Percentiles rank a stretch among this genome's conserved stretches.
These are phyloP conservation scores for Mycothermus thermophilus DNA, from an alignment of 495 filamentous ascomycete species.

Conservation along the genomic window DNA sequence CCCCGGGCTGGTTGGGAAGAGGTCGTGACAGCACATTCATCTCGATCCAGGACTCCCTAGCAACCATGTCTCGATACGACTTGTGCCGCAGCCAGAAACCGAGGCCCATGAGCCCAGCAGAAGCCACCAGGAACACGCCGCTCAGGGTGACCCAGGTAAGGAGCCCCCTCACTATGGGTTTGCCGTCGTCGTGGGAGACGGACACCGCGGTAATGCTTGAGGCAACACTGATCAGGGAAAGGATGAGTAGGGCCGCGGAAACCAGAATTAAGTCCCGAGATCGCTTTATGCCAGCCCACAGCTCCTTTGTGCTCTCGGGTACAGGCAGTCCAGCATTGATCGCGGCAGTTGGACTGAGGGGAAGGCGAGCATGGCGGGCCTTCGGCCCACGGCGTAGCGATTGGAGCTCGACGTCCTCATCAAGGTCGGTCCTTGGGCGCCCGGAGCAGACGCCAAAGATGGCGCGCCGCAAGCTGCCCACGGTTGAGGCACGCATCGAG, in stretches of 20 bases:
- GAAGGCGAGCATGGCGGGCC: conserved; percentile 7
- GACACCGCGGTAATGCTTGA: conserved; percentile 7
- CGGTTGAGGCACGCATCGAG: no score
- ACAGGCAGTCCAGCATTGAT: neutral
- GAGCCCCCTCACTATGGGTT: neutral
- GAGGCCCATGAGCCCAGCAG: conserved; percentile 1
- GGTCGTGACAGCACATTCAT: conserved; percentile 7
- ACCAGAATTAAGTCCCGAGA: conserved; percentile 1
- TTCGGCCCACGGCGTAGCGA: conserved; percentile 10
- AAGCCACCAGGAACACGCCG: conserved; percentile 2
- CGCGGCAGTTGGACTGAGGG: conserved; percentile 1
- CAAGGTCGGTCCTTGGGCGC: neutral
- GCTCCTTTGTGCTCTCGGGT: neutral
- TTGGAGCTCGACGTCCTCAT: conserved; percentile 1
- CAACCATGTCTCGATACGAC: neutral
- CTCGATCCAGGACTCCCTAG: conserved; percentile 12
- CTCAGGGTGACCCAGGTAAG: conserved; percentile 5
- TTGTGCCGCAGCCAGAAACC: conserved; percentile 1
- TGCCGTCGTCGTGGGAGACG: neutral
- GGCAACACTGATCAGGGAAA: conserved; percentile 6
- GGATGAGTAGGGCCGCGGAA: conserved; percentile 3
- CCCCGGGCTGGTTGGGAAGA: conserved; percentile 5
- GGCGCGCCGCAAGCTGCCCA: no score
- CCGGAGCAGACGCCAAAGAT: conserved; percentile 1
- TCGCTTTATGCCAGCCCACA: neutral